A percentile compares a stretch with the other conserved stretches of the same genome.
Evolutionary conservation across 2,329 filamentous ascomycete genomes (phyloP).

Genomic region (Penicillium sp.): DNA sequence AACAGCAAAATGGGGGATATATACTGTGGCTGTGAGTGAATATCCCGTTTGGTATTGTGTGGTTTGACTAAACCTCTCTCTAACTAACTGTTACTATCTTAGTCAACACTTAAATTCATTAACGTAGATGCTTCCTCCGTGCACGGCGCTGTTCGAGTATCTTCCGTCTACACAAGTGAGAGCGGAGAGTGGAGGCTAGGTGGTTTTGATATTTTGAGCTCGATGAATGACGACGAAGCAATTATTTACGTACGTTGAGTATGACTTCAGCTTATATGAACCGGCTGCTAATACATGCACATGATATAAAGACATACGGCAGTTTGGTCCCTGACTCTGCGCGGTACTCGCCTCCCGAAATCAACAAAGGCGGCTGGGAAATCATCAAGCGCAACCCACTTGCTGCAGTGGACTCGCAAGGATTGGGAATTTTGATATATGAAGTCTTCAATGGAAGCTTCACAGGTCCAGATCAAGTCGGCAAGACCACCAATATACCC

Average conservation of each 20-base stretch:
- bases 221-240: slow-evolving; percentile 91
- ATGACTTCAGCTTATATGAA: slow-evolving; percentile 2
- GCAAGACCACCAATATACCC: slow-evolving; percentile 81
- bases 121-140: slow-evolving; percentile 90
- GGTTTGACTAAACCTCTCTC: neutral
- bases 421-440: slow-evolving; percentile 76
- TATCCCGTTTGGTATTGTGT: neutral
- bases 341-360: slow-evolving; percentile 81
- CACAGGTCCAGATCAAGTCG: slow-evolving; percentile 69
- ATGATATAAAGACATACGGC: slow-evolving; percentile 65
- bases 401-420: slow-evolving; percentile 80
- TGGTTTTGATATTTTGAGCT: slow-evolving; percentile 90
- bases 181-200: slow-evolving; percentile 97
- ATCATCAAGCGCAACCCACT: slow-evolving; percentile 77
- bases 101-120: slow-evolving; percentile 93
- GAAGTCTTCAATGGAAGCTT: slow-evolving; percentile 91
- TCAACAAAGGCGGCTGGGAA: slow-evolving; percentile 86
- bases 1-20: slow-evolving; percentile 94
- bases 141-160: slow-evolving; percentile 79
- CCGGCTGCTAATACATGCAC: slow-evolving; percentile 7
- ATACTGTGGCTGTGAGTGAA: slow-evolving; percentile 68
- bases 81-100: slow-evolving; percentile 1
- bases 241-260: slow-evolving; percentile 67
- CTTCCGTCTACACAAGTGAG: slow-evolving; percentile 87
- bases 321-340: slow-evolving; percentile 80